phyloP scores from a whole-genome alignment of 2,329 filamentous ascomycete genomes.

The Sporothrix inflata region DNA sequence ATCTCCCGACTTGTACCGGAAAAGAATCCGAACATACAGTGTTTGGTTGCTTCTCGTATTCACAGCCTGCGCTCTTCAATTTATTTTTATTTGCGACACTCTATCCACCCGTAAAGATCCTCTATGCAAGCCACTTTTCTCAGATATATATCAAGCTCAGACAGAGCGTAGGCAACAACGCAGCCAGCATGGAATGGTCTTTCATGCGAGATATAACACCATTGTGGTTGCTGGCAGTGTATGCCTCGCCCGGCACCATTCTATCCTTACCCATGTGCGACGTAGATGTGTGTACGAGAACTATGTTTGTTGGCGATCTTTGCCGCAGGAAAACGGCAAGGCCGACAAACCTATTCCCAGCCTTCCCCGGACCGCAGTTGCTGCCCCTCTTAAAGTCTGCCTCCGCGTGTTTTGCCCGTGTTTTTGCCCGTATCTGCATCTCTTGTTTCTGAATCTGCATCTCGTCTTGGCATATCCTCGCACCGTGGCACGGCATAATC shows the following conservation, averaged over 20 bases:
- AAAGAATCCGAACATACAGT: background rate
- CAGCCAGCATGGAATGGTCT: background rate
- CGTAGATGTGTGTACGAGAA: background rate
- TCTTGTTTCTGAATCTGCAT: conserved; percentile 11
- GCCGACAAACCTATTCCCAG: background rate
- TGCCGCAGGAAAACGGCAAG: background rate
- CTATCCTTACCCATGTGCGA: background rate
- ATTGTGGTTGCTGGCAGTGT: background rate
- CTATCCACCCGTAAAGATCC: background rate
- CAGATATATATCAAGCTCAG: background rate
- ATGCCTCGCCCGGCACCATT: background rate
- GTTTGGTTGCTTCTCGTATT: background rate
- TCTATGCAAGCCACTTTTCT: conserved; percentile 3
- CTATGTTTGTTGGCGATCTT: background rate
- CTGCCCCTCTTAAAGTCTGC: background rate
- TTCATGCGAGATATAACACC: background rate
- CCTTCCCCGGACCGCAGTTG: background rate
- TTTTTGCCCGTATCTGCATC: background rate
- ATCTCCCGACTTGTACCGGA: background rate
- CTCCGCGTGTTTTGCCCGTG: background rate
- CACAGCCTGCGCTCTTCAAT: background rate
- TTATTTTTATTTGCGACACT: background rate
- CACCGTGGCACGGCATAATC: conserved; percentile 17
- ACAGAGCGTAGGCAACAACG: background rate
- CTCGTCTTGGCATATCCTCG: background rate